Conservation (phyloP, 345 rosid genomes). For the Nephelium lappaceum region DNA sequence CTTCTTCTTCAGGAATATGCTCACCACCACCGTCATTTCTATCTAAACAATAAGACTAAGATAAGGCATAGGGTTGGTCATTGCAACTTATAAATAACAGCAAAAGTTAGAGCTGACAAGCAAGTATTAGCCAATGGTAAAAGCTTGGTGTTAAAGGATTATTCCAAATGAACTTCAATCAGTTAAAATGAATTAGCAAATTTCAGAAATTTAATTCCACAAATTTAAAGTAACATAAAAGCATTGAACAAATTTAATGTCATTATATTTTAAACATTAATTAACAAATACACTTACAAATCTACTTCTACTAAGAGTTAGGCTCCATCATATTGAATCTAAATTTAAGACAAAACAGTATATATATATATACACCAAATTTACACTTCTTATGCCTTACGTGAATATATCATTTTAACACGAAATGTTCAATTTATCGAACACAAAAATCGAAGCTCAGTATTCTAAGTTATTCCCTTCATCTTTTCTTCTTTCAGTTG, state of each 20-base stretch:
- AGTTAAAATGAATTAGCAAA: neutral
- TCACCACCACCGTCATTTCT: constrained; percentile 60
- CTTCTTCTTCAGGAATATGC: constrained; percentile 88
- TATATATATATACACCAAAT: neutral
- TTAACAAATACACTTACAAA: neutral
- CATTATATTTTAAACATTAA: neutral
- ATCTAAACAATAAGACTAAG: constrained; percentile 76
- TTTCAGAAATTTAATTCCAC: neutral
- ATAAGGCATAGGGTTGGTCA: constrained; percentile 62
- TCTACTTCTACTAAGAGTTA: neutral
- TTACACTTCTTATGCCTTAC: neutral
- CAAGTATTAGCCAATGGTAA: too few relatives aligned
- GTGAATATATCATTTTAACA: too few relatives aligned
- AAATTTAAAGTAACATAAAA: neutral
- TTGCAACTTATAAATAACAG: constrained; percentile 29
- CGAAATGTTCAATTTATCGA: too few relatives aligned
- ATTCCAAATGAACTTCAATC: neutral
- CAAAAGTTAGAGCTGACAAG: neutral
- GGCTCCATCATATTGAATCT: neutral
- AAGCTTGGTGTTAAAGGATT: too few relatives aligned
- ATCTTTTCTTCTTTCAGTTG: neutral
- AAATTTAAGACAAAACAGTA: neutral
- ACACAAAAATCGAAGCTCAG: too few relatives aligned
- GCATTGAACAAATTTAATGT: neutral
- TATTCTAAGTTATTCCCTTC: neutral